Evolutionary conservation across 2,329 filamentous ascomycete species (phyloP), one percentile per base, ranked within the genome.

Genomic region (Helotiales sp.): DNA sequence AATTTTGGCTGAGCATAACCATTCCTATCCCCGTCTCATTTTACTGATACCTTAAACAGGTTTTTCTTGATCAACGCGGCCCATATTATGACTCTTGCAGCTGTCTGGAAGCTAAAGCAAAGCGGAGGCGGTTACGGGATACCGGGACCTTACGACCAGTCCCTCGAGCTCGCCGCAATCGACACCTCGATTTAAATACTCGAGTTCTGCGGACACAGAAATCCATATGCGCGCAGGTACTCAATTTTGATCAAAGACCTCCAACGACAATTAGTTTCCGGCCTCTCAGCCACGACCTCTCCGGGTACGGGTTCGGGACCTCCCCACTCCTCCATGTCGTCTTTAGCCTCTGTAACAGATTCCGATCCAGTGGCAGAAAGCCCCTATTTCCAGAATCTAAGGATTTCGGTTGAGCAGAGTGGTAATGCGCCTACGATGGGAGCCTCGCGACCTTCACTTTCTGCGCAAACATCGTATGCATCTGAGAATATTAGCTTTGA

Each of bases 171-270:
- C 28, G 57, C 59, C 32, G 67, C 63, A 37, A 61, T 69, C 50
- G 67, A 69, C 54, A 34, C 67, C 32, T 60, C 63, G 47, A 69
- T 64, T 58, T 60, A 61, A 64, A 61, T 64, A 37, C 67, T 69
- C 34, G 64, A 66, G 37, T 66, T 66, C 60, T 69, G 67, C 43
- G 67, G 67, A 50, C 67, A 69, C 34, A 64, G 67, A 57, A 69
- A 66, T 52, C 28, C 67, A 20, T 69, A 66, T 58, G 67, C 67
- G 55, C 67, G 67, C 52, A 55, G 61, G 52, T 69, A 66, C 47
- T 65, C 58, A 37, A 63, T 50, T 47, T 32, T 65, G 40, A 60
- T 68, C 59, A 63, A 65, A 63, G 58, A 68, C 20, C 58, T 68
- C n/a, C 58, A 54, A 45, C 43, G 55, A 43, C 61, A 67, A 55